Base-by-base conservation (phyloP, 2,329 filamentous ascomycete genomes). In the Akanthomyces muscarius region DNA sequence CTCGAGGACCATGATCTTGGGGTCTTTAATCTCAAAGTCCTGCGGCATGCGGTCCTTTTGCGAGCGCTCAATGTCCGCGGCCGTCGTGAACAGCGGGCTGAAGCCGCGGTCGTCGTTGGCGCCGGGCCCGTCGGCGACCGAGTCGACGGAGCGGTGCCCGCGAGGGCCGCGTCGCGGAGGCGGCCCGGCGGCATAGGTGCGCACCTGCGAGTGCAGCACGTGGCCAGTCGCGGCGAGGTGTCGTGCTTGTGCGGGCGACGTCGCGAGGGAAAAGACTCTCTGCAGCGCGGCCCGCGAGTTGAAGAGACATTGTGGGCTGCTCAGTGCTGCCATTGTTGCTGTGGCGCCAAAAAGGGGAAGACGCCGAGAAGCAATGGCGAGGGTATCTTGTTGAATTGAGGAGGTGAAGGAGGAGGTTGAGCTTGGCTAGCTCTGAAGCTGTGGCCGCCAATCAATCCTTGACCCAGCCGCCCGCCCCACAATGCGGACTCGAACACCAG, bases 281-380 rank as follows among this genome's bases (percentile, higher is more conserved):
- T 78, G 76, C 5, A 85, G 76, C 65, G 80, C 79, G 42, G 73
- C 68, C n/a, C 77, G 76, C 58, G 80, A 76, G 66, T 75, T 78
- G 70, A 77, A 78, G 48, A 80, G 66, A 65, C 78, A 81, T 61
- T 67, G 64, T 28, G 73, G 64, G 60, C 69, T 65, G 63, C 68
- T 75, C 79, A 82, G n/a, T 73, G 62, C 25, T 7, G 28, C 30
- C 48, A 57, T 65, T 63, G 57, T 65, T 38, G 42, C n/a, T 10
- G 18, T 18, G 6, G 2, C 5, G 16, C 23, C 33, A 6, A 30
- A 6, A 30, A 16, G n/a, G 30, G 14, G 23, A 7, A 7, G 16
- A 18, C 13, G 25, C 7, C 14, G 23, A n/a, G 14, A 41, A 30
- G 13, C 25, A 45, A 48, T 48, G 23, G 45, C 6, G 48, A 47